These are phyloP conservation scores for Serendipita sp. DNA, from an alignment of 768 basidiomycete genomes.

Conservation along the genomic window DNA sequence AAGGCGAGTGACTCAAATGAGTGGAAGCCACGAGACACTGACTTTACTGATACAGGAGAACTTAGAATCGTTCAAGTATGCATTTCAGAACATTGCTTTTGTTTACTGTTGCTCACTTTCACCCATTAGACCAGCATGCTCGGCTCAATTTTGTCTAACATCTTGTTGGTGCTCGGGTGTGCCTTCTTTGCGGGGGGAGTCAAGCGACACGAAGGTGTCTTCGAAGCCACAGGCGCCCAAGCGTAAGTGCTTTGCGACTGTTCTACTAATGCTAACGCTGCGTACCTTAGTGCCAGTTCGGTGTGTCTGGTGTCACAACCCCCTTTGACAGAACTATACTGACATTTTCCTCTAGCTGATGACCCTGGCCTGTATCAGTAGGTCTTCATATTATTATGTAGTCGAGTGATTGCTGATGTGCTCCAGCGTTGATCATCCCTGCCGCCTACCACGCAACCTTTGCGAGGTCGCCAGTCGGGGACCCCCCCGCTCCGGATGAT, in stretches of 20 bases:
- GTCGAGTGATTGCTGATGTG: slow-evolving; percentile 4
- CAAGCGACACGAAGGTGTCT: slow-evolving; percentile 46
- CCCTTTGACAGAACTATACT: slow-evolving; percentile 5
- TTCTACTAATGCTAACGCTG: neutral
- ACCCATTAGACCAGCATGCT: slow-evolving; percentile 31
- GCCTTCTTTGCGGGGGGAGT: slow-evolving; percentile 76
- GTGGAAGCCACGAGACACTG: neutral
- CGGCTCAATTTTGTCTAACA: slow-evolving; percentile 80
- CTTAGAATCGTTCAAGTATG: neutral
- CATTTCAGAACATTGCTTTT: neutral
- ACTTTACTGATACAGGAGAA: neutral
- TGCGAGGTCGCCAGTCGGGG: slow-evolving; percentile 10
- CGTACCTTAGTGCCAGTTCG: slow-evolving; percentile 21
- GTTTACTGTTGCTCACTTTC: neutral
- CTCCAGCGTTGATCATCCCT: slow-evolving; percentile 67
- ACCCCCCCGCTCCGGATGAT: slow-evolving; percentile 15
- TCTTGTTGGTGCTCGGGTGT: slow-evolving; percentile 78
- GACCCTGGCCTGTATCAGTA: slow-evolving; percentile 76
- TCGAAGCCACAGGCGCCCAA: slow-evolving; percentile 76
- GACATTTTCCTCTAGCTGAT: slow-evolving; percentile 35
- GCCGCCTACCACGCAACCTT: slow-evolving; percentile 51
- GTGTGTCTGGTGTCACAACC: slow-evolving; percentile 16
- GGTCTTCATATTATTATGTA: slow-evolving; percentile 15
- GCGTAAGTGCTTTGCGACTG: slow-evolving; percentile 32
- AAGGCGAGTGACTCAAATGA: slow-evolving; percentile 30